Evolutionary conservation across 2,329 filamentous ascomycete species (phyloP).

Genomic region (Helotiales sp.): DNA sequence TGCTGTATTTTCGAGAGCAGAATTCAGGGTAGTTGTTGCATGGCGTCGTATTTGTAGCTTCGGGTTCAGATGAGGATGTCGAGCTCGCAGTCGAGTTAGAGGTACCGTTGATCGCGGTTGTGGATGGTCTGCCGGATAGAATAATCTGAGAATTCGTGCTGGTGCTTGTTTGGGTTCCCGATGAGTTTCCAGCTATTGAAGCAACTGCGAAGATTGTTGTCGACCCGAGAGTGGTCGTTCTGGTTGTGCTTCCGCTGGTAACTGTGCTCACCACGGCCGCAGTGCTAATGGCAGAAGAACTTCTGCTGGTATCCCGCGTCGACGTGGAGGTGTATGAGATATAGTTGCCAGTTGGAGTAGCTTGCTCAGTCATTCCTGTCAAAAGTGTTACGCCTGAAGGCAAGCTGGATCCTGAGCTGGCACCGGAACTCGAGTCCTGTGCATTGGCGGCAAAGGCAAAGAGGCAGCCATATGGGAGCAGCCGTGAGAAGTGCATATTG

Average conservation of each 20-base stretch:
- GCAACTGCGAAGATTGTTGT: conserved; percentile 30
- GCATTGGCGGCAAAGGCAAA: conserved; percentile 32
- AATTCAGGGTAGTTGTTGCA: conserved; percentile 81
- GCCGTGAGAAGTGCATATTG: conserved; percentile 26
- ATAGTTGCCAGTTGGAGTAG: conserved; percentile 41
- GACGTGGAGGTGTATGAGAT: conserved; percentile 38
- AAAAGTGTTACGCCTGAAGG: conserved; percentile 11
- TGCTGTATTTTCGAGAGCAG: conserved; percentile 74
- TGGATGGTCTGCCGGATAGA: conserved; percentile 35
- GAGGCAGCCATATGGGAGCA: conserved; percentile 32
- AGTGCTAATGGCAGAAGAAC: conserved; percentile 30
- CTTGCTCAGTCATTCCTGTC: conserved; percentile 24
- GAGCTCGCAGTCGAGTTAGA: conserved; percentile 47
- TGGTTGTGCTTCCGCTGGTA: conserved; percentile 28
- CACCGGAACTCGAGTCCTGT: conserved; percentile 19
- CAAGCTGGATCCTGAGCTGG: conserved; percentile 18
- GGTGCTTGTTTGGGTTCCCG: conserved; percentile 31
- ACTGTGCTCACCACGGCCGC: no score
- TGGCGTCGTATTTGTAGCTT: conserved; percentile 69
- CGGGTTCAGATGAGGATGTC: conserved; percentile 43
- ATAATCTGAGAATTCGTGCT: conserved; percentile 41
- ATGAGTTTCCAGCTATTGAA: conserved; percentile 21
- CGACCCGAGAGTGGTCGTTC: conserved; percentile 29
- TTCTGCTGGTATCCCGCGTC: conserved; percentile 12
- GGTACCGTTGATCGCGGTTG: conserved; percentile 46